phyloP scores from a whole-genome alignment of 2,329 filamentous ascomycete genomes.

The Cercospora sesami region DNA sequence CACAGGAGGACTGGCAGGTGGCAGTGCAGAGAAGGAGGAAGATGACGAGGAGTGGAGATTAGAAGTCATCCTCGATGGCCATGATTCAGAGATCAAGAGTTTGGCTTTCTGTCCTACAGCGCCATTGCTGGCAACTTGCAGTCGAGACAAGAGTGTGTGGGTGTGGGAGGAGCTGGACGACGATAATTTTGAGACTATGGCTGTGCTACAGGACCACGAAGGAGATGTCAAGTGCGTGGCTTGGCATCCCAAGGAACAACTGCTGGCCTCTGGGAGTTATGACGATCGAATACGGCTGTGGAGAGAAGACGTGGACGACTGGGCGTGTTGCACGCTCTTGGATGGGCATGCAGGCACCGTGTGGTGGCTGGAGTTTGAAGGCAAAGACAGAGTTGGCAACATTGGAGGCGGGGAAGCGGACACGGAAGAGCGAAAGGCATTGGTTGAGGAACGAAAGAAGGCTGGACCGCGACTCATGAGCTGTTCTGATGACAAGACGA shows the following conservation, averaged over 20 bases:
- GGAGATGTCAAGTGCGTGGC: constrained; percentile 92
- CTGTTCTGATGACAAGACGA: constrained; percentile 79
- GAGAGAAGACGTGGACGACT: constrained; percentile 89
- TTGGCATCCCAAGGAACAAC: constrained; percentile 80
- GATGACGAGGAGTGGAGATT: constrained; percentile 88
- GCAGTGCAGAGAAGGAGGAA: constrained; percentile 44
- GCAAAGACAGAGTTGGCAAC: constrained; percentile 39
- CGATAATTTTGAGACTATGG: constrained; percentile 95
- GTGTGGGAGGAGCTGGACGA: constrained; percentile 97
- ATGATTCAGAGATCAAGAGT: constrained; percentile 89
- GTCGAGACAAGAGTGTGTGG: constrained; percentile 92
- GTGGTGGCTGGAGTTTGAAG: constrained; percentile 77
- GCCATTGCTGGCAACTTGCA: constrained; percentile 82
- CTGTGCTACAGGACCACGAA: constrained; percentile 89
- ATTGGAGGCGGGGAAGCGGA: constrained; percentile 16
- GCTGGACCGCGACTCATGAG: constrained; percentile 66
- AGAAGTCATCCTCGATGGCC: constrained; percentile 86
- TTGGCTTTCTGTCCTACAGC: constrained; percentile 73
- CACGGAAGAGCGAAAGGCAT: constrained; percentile 38
- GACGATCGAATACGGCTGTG: constrained; percentile 89
- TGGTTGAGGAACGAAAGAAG: constrained; percentile 42
- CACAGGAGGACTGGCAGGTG: constrained; percentile 34
- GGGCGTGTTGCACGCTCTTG: constrained; percentile 82
- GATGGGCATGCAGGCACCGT: constrained; percentile 82
- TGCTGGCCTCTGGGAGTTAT: constrained; percentile 88